phyloP scores from a whole-genome alignment of 352 stramenopile genomes.

The Phytophthora podocarpi region DNA sequence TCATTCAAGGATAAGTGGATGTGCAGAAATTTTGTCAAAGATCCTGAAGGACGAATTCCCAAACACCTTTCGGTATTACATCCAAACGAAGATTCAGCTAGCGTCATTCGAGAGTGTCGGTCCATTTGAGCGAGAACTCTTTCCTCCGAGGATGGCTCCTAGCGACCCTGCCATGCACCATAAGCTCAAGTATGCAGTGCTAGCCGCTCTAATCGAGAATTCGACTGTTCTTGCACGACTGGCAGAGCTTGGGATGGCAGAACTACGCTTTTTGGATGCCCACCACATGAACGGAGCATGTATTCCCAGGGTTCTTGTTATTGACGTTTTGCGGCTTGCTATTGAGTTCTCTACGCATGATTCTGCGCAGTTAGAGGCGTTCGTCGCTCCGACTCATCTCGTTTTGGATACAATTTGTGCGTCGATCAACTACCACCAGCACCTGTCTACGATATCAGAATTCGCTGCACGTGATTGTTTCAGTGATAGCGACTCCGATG shows the following conservation, averaged over 20 bases:
- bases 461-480: slow-evolving; percentile 78
- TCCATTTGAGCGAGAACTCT: slow-evolving; percentile 70
- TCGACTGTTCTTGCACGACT: slow-evolving; percentile 51
- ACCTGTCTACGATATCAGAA: slow-evolving; percentile 74
- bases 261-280: slow-evolving; percentile 72
- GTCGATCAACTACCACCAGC: slow-evolving; percentile 80
- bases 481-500: slow-evolving; percentile 75
- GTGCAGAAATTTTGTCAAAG: slow-evolving; percentile 67
- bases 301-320: slow-evolving; percentile 55
- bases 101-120: slow-evolving; percentile 79
- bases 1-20: slow-evolving; percentile 65
- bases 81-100: slow-evolving; percentile 68
- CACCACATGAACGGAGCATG: slow-evolving; percentile 49
- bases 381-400: slow-evolving; percentile 55
- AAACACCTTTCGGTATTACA: slow-evolving; percentile 81
- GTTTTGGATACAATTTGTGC: slow-evolving; percentile 65
- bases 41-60: slow-evolving; percentile 72
- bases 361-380: slow-evolving; percentile 45
- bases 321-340: slow-evolving; percentile 64
- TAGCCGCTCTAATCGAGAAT: slow-evolving; percentile 57
- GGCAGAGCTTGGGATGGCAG: slow-evolving; percentile 58
- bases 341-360: slow-evolving; percentile 56
- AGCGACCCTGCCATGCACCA: slow-evolving; percentile 61
- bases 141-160: slow-evolving; percentile 52
- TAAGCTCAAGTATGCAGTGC: slow-evolving; percentile 57